Evolutionary conservation across 352 stramenopile genomes (phyloP).

Genomic region (Globisporangium apiculatum): DNA sequence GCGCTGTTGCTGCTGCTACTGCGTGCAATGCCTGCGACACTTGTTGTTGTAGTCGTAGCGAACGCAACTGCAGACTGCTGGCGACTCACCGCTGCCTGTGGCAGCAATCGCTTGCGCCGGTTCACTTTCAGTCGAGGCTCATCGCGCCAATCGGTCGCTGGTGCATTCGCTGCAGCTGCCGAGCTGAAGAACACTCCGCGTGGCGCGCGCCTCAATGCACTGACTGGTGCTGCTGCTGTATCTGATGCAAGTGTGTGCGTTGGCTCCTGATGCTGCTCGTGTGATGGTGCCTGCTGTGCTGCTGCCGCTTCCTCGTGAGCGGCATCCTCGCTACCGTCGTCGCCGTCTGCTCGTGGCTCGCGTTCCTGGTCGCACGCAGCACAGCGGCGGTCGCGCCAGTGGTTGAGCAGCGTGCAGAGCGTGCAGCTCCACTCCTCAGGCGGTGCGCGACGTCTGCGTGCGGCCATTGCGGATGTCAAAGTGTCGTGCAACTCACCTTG

Average conservation of each 20-base stretch:
- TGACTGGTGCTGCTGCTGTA: background rate
- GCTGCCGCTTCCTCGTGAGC: background rate
- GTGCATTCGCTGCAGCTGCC: background rate
- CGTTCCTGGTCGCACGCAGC: slow-evolving; percentile 45
- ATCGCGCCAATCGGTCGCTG: slow-evolving; percentile 17
- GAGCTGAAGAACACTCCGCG: slow-evolving; percentile 42
- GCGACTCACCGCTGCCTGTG: background rate
- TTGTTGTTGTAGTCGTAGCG: background rate
- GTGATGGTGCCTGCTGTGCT: background rate
- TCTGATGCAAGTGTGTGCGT: too few relatives aligned
- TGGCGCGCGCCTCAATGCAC: background rate
- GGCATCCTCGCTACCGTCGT: slow-evolving; percentile 2
- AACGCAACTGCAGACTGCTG: too few relatives aligned
- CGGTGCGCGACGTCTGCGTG: slow-evolving; percentile 1
- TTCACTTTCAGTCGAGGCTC: slow-evolving; percentile 34
- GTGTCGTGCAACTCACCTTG: too few relatives aligned
- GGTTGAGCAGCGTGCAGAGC: slow-evolving; percentile 66
- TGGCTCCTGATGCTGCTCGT: background rate
- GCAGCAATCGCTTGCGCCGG: slow-evolving; percentile 9
- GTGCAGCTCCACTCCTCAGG: slow-evolving; percentile 52
- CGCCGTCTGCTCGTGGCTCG: slow-evolving; percentile 5
- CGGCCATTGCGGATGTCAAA: background rate
- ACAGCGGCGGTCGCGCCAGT: slow-evolving; percentile 32
- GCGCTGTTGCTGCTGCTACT: background rate
- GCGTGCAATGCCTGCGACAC: too few relatives aligned